Conservation (phyloP, 2,329 filamentous ascomycete species). For the Coniochaeta ligniaria region DNA sequence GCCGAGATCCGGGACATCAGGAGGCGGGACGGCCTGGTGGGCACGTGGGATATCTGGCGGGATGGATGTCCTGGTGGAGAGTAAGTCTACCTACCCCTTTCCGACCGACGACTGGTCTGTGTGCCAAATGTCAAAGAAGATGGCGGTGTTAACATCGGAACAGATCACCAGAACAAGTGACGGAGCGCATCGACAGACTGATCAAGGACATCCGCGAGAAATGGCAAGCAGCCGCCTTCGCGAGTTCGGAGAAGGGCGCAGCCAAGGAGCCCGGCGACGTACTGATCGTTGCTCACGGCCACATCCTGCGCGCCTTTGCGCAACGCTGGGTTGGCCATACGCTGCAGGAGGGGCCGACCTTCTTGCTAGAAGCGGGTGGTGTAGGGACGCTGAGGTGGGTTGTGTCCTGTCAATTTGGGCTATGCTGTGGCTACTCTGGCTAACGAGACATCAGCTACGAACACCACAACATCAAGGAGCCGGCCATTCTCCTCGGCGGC, state of each 20-base stretch:
- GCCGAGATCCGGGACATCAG: conserved; percentile 56
- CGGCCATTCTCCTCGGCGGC: conserved; percentile 71
- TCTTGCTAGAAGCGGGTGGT: conserved; percentile 85
- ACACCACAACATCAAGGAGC: conserved; percentile 70
- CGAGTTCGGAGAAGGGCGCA: conserved; percentile 31
- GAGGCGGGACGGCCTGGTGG: conserved; percentile 47
- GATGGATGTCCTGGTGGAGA: conserved; percentile 83
- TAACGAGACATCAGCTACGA: conserved; percentile 54
- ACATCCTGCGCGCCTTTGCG: conserved; percentile 81
- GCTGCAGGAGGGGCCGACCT: conserved; percentile 66
- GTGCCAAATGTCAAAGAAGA: too few species aligned
- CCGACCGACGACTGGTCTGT: background rate
- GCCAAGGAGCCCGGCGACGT: conserved; percentile 46
- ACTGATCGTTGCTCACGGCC: conserved; percentile 79
- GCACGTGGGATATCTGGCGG: conserved; percentile 78
- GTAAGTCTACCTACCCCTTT: conserved; percentile 37
- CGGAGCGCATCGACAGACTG: conserved; percentile 63
- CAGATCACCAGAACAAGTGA: conserved; percentile 66
- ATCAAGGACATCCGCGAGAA: conserved; percentile 67
- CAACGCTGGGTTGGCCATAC: conserved; percentile 75
- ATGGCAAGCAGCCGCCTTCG: conserved; percentile 57
- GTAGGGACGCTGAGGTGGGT: conserved; percentile 68
- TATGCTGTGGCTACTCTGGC: background rate
- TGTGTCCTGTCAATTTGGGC: background rate
- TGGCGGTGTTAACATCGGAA: background rate